Evolutionary conservation across 331 rosid species (phyloP).

Genomic region (Malus hybrid): DNA sequence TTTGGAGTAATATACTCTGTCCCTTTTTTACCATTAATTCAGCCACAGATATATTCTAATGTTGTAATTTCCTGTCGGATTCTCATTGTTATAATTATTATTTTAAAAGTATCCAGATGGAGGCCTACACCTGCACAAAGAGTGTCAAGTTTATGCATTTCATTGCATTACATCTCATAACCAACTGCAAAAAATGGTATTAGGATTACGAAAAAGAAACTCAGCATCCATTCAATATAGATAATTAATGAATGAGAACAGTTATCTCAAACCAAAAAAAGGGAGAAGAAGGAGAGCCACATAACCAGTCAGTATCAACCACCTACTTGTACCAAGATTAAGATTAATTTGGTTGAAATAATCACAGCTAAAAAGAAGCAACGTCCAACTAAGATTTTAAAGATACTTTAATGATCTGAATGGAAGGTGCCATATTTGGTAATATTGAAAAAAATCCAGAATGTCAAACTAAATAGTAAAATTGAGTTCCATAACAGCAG

Average conservation of each 20-base stretch:
- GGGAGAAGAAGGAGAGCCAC: neutral
- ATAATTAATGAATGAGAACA: neutral
- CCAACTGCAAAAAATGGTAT: neutral
- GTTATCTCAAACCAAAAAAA: neutral
- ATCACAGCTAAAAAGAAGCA: neutral
- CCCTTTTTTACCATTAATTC: neutral
- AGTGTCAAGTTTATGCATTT: neutral
- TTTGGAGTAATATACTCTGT: neutral
- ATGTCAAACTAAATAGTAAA: constrained; percentile 21
- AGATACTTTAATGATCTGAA: neutral
- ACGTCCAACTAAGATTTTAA: neutral
- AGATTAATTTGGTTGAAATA: neutral
- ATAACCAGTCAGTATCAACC: neutral
- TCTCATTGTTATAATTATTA: neutral
- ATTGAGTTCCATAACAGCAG: constrained; percentile 31
- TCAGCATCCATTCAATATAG: neutral
- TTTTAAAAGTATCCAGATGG: neutral
- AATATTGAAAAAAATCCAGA: neutral
- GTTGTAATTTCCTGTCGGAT: neutral
- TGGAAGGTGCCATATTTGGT: neutral
- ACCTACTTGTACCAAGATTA: neutral
- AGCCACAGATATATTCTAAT: neutral
- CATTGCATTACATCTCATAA: neutral
- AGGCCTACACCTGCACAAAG: neutral
- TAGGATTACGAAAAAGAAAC: neutral